A percentile compares a stretch with the other conserved stretches of the same genome.
Evolutionary conservation across 2,329 filamentous ascomycete species (phyloP).

Genomic region (Diaporthe ampelina): DNA sequence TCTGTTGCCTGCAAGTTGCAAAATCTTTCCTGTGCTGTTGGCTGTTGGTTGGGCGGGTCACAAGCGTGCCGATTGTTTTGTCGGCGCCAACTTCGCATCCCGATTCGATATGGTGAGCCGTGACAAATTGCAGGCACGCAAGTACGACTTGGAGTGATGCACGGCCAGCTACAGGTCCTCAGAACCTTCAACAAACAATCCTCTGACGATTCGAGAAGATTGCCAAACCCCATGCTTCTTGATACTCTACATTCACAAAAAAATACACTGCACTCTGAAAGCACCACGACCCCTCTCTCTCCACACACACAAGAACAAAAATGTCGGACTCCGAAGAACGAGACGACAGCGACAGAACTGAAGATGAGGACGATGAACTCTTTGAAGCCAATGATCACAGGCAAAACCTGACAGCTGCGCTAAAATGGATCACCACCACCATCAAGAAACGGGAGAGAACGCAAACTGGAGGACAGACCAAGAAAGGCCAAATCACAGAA

Average conservation of each 20-base stretch:
- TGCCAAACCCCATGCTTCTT: too few relatives aligned
- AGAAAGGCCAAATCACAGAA: background rate
- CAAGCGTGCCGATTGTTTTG: background rate
- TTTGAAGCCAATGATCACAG: background rate
- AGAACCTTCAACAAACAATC: too few relatives aligned
- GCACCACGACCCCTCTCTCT: too few relatives aligned
- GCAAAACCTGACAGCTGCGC: background rate
- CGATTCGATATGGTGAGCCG: background rate
- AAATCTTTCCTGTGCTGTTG: background rate
- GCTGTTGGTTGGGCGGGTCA: background rate
- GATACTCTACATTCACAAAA: too few relatives aligned
- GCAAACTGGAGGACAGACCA: background rate
- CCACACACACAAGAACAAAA: background rate
- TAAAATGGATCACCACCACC: background rate
- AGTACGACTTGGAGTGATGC: too few relatives aligned
- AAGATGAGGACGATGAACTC: background rate
- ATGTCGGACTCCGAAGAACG: background rate
- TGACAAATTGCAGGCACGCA: background rate
- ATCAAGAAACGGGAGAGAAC: background rate
- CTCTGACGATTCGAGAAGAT: too few relatives aligned
- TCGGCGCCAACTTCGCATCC: slow-evolving; percentile 7
- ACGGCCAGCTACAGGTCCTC: too few relatives aligned
- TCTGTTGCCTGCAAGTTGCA: background rate
- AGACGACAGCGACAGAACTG: background rate
- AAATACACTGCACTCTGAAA: too few relatives aligned